Evolutionary conservation across 352 stramenopile species (phyloP).

Genomic region (Phytopythium oedochilum): DNA sequence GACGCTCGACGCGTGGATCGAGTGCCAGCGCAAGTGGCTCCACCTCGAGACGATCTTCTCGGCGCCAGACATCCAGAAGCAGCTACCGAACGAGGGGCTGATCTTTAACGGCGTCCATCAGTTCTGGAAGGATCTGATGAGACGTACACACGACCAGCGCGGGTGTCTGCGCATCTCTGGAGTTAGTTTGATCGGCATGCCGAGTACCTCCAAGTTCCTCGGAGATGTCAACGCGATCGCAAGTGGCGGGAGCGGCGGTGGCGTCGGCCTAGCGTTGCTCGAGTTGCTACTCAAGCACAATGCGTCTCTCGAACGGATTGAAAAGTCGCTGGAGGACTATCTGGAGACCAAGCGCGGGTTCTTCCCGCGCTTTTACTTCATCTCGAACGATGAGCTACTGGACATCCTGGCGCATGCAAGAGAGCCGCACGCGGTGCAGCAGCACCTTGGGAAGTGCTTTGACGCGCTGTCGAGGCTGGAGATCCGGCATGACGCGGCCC

Average conservation of each 20-base stretch:
- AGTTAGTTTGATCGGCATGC: constrained; percentile 23
- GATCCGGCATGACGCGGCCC: constrained; percentile 41
- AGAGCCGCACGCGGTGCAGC: constrained; percentile 73
- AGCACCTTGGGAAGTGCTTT: constrained; percentile 83
- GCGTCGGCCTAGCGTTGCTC: constrained; percentile 35
- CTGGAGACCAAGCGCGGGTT: constrained; percentile 77
- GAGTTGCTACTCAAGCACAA: constrained; percentile 73
- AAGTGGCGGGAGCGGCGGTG: constrained; percentile 2
- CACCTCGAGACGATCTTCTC: constrained; percentile 83
- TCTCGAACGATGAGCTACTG: constrained; percentile 84
- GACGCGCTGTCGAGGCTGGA: constrained; percentile 76
- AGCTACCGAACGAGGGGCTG: constrained; percentile 62
- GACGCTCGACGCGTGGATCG: constrained; percentile 74
- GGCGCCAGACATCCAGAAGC: constrained; percentile 78
- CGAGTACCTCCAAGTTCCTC: constrained; percentile 1
- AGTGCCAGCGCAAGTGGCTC: constrained; percentile 79
- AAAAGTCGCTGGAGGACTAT: constrained; percentile 83
- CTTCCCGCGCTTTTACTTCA: constrained; percentile 88
- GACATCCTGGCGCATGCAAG: constrained; percentile 81
- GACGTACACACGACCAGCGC: constrained; percentile 48
- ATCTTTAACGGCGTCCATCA: constrained; percentile 61
- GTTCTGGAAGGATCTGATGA: constrained; percentile 82
- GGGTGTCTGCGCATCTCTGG: constrained; percentile 67
- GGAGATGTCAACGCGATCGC: not conserved
- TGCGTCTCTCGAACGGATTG: constrained; percentile 56